A percentile compares a stretch with the other conserved stretches of the same genome.
phyloP scores from a whole-genome alignment of 208 protist genomes.

The Herpetomonas samuelpessoai region DNA sequence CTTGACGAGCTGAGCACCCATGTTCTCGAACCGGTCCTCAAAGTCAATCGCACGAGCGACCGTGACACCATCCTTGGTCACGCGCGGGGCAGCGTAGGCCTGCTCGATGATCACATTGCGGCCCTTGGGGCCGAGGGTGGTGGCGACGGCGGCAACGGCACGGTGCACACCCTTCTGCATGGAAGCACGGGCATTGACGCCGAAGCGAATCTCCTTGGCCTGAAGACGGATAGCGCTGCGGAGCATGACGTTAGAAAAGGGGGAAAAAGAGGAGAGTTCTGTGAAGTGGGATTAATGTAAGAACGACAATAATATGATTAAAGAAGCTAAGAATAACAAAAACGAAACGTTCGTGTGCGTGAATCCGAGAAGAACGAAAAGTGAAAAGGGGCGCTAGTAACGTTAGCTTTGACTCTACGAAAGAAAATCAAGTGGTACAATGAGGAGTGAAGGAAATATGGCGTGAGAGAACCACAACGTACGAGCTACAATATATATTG shows the following conservation, averaged over 20 bases:
- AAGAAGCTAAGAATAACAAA: neutral
- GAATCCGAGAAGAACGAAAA: slow-evolving; percentile 1
- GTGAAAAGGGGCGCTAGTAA: no score
- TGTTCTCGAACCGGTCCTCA: slow-evolving; percentile 96
- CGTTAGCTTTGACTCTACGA: no score
- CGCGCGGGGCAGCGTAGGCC: slow-evolving; percentile 96
- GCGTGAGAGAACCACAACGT: no score
- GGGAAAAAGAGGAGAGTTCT: neutral
- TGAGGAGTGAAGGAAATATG: no score
- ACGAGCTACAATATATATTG: no score
- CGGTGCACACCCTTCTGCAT: slow-evolving; percentile 97
- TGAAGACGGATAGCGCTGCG: slow-evolving; percentile 42
- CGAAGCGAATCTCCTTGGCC: slow-evolving; percentile 96
- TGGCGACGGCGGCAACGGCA: slow-evolving; percentile 95
- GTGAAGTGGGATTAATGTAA: slow-evolving; percentile 1
- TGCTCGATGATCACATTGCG: slow-evolving; percentile 99
- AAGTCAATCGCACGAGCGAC: slow-evolving; percentile 99
- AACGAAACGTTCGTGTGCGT: neutral
- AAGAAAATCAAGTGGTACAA: no score
- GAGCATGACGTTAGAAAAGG: slow-evolving; percentile 26
- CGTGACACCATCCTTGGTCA: slow-evolving; percentile 99
- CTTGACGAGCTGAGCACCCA: slow-evolving; percentile 97
- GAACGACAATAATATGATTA: slow-evolving; percentile 13
- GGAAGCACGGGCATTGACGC: slow-evolving; percentile 83
- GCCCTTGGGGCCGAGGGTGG: slow-evolving; percentile 98